A percentile compares a stretch with the other conserved stretches of the same genome.
Evolutionary conservation across 73 alveolate genomes (phyloP).

Genomic region (Uronychia binucleata): DNA sequence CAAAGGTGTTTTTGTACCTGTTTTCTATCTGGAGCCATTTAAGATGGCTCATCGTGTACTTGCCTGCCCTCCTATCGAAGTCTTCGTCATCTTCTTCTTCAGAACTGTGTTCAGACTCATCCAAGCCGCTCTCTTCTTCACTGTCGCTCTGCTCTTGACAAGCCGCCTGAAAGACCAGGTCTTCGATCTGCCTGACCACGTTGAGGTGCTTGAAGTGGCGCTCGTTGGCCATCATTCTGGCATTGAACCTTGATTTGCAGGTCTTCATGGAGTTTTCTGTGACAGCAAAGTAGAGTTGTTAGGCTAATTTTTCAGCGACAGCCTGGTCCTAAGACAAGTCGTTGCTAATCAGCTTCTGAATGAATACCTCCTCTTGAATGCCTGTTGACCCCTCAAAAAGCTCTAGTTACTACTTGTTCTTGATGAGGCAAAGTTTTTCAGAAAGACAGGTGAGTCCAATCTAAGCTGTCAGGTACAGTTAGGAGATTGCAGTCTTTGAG

Average conservation of each 20-base stretch:
- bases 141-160: neutral
- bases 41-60: neutral
- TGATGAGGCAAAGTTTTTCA: neutral
- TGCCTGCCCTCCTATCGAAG: neutral
- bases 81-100: neutral
- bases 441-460: neutral
- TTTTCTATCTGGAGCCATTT: neutral
- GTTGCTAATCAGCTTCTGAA: slow-evolving; percentile 24
- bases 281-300: neutral
- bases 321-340: slow-evolving; percentile 3
- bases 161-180: neutral
- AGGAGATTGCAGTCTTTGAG: neutral
- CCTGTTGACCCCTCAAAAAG: neutral
- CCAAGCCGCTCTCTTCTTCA: neutral
- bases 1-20: neutral
- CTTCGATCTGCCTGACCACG: neutral
- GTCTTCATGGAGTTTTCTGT: neutral
- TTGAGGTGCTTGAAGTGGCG: neutral
- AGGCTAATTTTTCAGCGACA: neutral
- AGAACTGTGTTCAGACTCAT: neutral
- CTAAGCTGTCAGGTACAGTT: slow-evolving; percentile 1
- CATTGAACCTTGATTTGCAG: neutral
- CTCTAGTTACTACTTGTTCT: neutral
- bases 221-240: neutral
- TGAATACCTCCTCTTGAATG: slow-evolving; percentile 1